Evolutionary conservation across 768 basidiomycete species (phyloP).

Genomic region (Lepiota subincarnata): DNA sequence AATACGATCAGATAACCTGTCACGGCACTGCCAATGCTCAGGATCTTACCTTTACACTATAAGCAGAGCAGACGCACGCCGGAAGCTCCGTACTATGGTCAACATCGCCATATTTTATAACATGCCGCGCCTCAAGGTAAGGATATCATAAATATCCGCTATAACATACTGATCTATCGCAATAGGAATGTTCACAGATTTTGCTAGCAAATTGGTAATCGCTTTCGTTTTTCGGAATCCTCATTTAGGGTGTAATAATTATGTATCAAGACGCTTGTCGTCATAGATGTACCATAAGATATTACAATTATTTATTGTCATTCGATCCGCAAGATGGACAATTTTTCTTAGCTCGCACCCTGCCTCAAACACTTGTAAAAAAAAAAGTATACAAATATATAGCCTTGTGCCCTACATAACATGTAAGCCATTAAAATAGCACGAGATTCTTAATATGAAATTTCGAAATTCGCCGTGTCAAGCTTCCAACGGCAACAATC

Average conservation of each 20-base stretch:
- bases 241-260: not conserved
- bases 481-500: too few relatives aligned
- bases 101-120: slow-evolving; percentile 79
- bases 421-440: too few relatives aligned
- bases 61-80: slow-evolving; percentile 65
- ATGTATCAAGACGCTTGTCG: not conserved
- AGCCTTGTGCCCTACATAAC: too few relatives aligned
- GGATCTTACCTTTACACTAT: slow-evolving; percentile 74
- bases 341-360: not conserved
- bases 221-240: not conserved
- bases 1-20: slow-evolving; percentile 85
- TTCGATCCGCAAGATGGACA: too few relatives aligned
- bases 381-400: too few relatives aligned
- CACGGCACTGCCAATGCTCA: slow-evolving; percentile 83
- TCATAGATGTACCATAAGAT: not conserved
- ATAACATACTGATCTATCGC: slow-evolving; percentile 5
- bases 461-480: too few relatives aligned
- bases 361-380: not conserved
- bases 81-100: slow-evolving; percentile 75
- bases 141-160: slow-evolving; percentile 9
- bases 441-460: too few relatives aligned
- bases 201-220: slow-evolving; percentile 39
- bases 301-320: too few relatives aligned
- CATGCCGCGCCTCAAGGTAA: slow-evolving; percentile 62
- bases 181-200: slow-evolving; percentile 43